Evolutionary conservation across 2,329 filamentous ascomycete species (phyloP).

Genomic region (Calonectria ilicicola): DNA sequence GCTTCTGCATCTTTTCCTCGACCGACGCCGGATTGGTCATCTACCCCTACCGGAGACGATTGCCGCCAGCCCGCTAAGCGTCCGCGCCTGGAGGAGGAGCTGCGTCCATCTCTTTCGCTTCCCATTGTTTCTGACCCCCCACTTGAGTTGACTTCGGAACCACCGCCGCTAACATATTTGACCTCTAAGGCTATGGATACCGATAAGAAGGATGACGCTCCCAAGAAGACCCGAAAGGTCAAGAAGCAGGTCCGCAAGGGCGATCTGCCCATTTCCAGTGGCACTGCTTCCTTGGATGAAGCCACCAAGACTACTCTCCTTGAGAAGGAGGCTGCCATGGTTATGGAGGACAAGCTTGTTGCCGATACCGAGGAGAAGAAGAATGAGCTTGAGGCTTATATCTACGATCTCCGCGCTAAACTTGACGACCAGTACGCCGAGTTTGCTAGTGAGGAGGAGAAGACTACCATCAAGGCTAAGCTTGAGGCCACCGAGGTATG

Average conservation of each 20-base stretch:
- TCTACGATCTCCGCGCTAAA: conserved; percentile 97
- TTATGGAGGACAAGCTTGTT: conserved; percentile 98
- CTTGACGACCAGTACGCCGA: conserved; percentile 92
- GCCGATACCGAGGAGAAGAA: conserved; percentile 99
- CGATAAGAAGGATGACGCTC: conserved; percentile 74
- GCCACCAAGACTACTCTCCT: conserved; percentile 72
- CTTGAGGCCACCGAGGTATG: conserved; percentile 88
- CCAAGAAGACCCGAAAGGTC: conserved; percentile 94
- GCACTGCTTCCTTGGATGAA: conserved; percentile 83
- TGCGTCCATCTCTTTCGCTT: not conserved
- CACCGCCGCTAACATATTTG: conserved; percentile 41
- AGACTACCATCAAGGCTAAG: conserved; percentile 85
- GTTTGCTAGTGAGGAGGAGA: conserved; percentile 92
- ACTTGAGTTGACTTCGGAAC: conserved; percentile 11
- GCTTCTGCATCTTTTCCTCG: conserved; percentile 6
- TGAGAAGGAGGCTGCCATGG: conserved; percentile 91
- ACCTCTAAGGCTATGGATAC: conserved; percentile 82
- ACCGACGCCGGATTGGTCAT: conserved; percentile 26
- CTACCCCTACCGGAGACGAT: conserved; percentile 31
- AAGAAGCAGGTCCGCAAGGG: conserved; percentile 99
- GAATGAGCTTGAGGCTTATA: conserved; percentile 98
- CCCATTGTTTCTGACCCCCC: conserved; percentile 8
- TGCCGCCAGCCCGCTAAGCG: conserved; percentile 31
- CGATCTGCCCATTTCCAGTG: conserved; percentile 87
- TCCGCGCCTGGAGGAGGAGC: conserved; percentile 21